These are phyloP conservation scores for Aristolochia contorta DNA, from an alignment of 164 flowering plant species.

Conservation along the genomic window DNA sequence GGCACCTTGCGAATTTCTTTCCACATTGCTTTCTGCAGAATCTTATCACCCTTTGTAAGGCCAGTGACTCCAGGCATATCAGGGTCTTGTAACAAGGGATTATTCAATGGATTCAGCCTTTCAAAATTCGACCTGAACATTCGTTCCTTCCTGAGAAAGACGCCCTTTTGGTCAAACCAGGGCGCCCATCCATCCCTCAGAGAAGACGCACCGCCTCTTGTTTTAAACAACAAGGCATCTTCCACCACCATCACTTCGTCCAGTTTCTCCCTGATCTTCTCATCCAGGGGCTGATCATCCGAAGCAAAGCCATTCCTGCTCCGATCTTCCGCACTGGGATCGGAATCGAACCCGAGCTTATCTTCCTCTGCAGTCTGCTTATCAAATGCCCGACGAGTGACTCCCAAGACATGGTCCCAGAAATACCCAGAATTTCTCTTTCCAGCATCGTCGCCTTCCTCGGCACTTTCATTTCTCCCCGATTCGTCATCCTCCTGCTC, in stretches of 20 bases:
- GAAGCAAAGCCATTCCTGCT: constrained; percentile 49
- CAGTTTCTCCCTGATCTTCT: constrained; percentile 45
- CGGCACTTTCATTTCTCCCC: constrained; percentile 14
- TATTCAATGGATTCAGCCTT: constrained; percentile 67
- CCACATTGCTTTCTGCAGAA: constrained; percentile 43
- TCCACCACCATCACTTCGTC: constrained; percentile 45
- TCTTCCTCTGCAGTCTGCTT: constrained; percentile 37
- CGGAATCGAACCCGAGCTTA: constrained; percentile 7
- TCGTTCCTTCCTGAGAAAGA: constrained; percentile 65
- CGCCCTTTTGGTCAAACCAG: constrained; percentile 89
- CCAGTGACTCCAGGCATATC: constrained; percentile 60
- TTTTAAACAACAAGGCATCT: constrained; percentile 73
- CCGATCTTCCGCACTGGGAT: constrained; percentile 16
- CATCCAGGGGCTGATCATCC: constrained; percentile 79
- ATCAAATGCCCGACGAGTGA: constrained; percentile 41
- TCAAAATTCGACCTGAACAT: constrained; percentile 86
- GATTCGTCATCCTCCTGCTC: constrained; percentile 27
- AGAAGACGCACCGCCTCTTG: constrained; percentile 24
- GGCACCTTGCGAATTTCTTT: constrained; percentile 45
- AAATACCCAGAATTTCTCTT: constrained; percentile 31
- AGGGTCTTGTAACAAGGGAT: constrained; percentile 88
- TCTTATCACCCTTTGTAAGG: constrained; percentile 68
- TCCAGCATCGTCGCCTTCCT: background rate
- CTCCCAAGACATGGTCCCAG: constrained; percentile 60
- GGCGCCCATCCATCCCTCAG: constrained; percentile 89